Evolutionary conservation across 2,329 filamentous ascomycete species (phyloP), one percentile per base, ranked within the genome.

Genomic region (Penicillium sp.): DNA sequence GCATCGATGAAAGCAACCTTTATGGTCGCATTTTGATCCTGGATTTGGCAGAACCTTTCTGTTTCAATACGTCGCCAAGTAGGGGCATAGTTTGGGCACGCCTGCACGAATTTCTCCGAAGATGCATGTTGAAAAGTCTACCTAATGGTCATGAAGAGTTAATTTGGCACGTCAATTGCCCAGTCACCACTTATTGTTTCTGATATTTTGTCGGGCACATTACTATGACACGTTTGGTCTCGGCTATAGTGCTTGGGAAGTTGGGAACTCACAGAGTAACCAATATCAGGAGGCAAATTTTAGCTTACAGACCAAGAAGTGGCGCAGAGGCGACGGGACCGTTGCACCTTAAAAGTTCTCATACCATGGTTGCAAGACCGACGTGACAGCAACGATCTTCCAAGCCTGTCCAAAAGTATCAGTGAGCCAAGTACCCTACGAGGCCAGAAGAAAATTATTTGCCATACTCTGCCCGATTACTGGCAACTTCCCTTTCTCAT

Each of bases 391-490:
- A 3, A 61, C 12, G 22, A 64, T 55, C 58, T 63, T 58, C 59
- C 62, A 64, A 14, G 22, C 17, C 17, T 58, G 51, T 3, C 63
- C 56, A 34, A 60, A 42, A 0, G 38, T 59, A 11, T 58, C 62
- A 31, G 57, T 58, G 15, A 45, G 12, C 8, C 42, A 12, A 45
- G 41, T 50, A 1, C 59, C 54, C 56, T 56, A 49, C 11, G 59
- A 66, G 2, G 58, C 35, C 14, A 66, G 58, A 3, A 54, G 42
- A 22, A 22, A 22, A 22, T 22, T 22, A 4, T 22, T 22, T 11
- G 60, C 62, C 6, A 66, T 51, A 8, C 34, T 66, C 60, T n/a
- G 56, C 15, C 5, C 62, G 52, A 48, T 63, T 53, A 20, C 62
- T 64, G 4, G 60, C 55, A 49, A 61, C 41, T 5, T 57, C 58